phyloP scores from a whole-genome alignment of 2,329 filamentous ascomycete species.

The Pseudocercospora cruenta region DNA sequence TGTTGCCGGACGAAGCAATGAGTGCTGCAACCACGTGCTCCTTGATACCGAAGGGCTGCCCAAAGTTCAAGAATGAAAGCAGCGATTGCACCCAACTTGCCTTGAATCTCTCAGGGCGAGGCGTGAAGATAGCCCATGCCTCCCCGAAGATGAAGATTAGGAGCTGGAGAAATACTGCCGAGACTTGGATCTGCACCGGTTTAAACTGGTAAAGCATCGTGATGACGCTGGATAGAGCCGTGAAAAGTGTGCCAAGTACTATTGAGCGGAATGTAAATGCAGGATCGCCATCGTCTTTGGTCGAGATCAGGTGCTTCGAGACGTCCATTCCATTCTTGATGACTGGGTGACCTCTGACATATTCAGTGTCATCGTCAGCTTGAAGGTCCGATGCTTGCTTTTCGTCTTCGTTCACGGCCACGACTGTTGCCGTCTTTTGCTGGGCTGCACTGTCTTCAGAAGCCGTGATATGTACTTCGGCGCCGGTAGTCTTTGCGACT shows the following conservation, averaged over 20 bases:
- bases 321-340: slow-evolving; percentile 21
- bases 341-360: slow-evolving; percentile 7
- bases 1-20: slow-evolving; percentile 48
- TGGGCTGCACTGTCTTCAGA: neutral
- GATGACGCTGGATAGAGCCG: slow-evolving; percentile 19
- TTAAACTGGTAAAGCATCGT: slow-evolving; percentile 22
- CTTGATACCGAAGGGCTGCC: slow-evolving; percentile 37
- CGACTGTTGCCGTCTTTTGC: neutral
- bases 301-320: slow-evolving; percentile 20
- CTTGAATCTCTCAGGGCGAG: neutral
- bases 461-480: neutral
- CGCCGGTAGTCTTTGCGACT: neutral
- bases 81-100: neutral
- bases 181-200: slow-evolving; percentile 16
- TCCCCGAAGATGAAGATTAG: slow-evolving; percentile 13
- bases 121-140: slow-evolving; percentile 11
- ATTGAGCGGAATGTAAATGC: slow-evolving; percentile 21
- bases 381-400: neutral
- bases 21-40: slow-evolving; percentile 46
- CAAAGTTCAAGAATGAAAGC: slow-evolving; percentile 45
- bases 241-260: slow-evolving; percentile 16
- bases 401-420: neutral
- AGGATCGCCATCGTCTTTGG: slow-evolving; percentile 19
- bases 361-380: neutral
- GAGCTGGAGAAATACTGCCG: slow-evolving; percentile 20